Evolutionary conservation across 2,329 filamentous ascomycete genomes (phyloP), one percentile per base, ranked within the genome.

Genomic region (Aspergillus glaucus): DNA sequence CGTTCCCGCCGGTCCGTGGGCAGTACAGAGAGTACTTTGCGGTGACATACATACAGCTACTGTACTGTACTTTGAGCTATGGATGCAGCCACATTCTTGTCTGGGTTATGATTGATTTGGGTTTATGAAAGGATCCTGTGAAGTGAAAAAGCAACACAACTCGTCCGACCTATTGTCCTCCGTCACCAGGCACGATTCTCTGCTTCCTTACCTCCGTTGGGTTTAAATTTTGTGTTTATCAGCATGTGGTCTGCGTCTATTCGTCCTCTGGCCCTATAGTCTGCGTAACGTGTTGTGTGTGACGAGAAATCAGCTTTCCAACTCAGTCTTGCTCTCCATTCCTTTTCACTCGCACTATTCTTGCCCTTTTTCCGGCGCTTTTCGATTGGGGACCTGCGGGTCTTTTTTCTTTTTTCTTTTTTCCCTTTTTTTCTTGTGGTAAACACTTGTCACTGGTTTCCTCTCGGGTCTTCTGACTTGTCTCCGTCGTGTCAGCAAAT

Each of bases 181-280:
- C 10, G 26, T 30, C 26, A 30, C 26, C 26, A 30, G 26, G 26
- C 9, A 30, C 26, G 26, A 30, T 30, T 30, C 26, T 30, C 26
- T 30, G 26, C 26, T 30, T 30, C 26, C 26, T 30, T 12, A 2
- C 26, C 26, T 30, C 26, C 26, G 10, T 30, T 30, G 26, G 26
- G 26, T 12, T 30, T 12, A 12, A 30, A 30, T 30, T 4, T 30
- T 30, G 26, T 12, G 26, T 40, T 12, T 41, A 45, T 34, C 62
- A 65, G 63, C 63, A 67, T 67, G 65, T 67, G 65, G 60, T 59
- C 52, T 54, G 60, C 58, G 58, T 57, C 55, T 59, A 65, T 66
- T 67, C 59, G 62, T 57, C 56, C 53, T 52, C 47, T 54, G 54
- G 54, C 50, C 58, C 45, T 50, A 43, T 62, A 55, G 50, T 53